Percentiles rank a stretch among this genome's conserved stretches.
phyloP scores from a whole-genome alignment of 2,329 filamentous ascomycete species.

The Pezicula radicicola region DNA sequence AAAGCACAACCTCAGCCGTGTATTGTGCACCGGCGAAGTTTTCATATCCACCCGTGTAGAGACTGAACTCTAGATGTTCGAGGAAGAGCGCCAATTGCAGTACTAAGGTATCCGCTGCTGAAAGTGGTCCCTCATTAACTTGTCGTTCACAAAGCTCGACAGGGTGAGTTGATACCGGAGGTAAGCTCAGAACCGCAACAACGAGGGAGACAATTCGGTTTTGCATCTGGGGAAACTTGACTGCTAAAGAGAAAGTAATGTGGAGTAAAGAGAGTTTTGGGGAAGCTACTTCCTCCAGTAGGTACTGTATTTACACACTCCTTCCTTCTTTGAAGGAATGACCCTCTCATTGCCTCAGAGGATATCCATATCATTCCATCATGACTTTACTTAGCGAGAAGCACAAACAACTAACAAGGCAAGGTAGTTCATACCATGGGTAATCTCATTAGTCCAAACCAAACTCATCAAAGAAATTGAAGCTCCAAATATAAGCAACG shows the following conservation, averaged over 20 bases:
- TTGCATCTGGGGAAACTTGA: not conserved
- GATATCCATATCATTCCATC: not conserved
- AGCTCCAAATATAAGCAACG: too few species aligned
- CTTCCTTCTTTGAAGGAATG: not conserved
- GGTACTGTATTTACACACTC: not conserved
- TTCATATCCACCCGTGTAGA: slow-evolving; percentile 25
- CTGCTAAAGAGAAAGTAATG: not conserved
- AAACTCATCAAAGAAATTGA: too few species aligned
- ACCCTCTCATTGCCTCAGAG: not conserved
- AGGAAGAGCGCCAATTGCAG: slow-evolving; percentile 28
- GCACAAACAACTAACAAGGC: too few species aligned
- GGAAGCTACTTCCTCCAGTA: not conserved
- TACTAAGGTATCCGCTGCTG: slow-evolving; percentile 9
- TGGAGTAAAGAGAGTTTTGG: not conserved
- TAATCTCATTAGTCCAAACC: too few species aligned
- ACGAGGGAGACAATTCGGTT: not conserved
- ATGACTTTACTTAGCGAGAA: not conserved
- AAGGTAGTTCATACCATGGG: too few species aligned
- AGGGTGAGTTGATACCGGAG: not conserved
- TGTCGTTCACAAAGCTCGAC: not conserved
- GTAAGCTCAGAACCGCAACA: not conserved
- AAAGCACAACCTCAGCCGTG: not conserved
- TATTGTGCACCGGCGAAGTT: slow-evolving; percentile 24
- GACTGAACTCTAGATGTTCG: slow-evolving; percentile 25
- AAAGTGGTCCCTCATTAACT: slow-evolving; percentile 2